Evolutionary conservation across 2,329 filamentous ascomycete genomes (phyloP), one percentile per base, ranked within the genome.

Genomic region (Aureobasidium sp.): DNA sequence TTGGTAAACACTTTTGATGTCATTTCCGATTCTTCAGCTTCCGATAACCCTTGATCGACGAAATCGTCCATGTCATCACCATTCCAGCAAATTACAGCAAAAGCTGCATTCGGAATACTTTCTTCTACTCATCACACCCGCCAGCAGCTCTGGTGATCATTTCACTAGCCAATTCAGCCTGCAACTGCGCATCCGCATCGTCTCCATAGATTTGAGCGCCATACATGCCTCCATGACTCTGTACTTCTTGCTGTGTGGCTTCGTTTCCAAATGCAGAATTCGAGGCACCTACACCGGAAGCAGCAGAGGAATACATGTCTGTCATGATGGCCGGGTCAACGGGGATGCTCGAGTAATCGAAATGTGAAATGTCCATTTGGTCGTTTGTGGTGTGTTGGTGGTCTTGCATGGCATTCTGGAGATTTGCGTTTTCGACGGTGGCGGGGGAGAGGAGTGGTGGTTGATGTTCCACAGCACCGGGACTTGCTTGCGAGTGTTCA

Each of bases 401-500:
- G 4, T 33, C 31, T 33, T 45, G 42, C 39, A 48, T 31, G 15
- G 48, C 48, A 11, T 52, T 52, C 9, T 37, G 31, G 2, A 52
- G 6, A 52, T 42, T 63, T 70, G 40, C 31, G 19, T 48, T 27
- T 62, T 29, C 22, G 47, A 19, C 17, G 6, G 53, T 22, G 12
- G 50, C 37, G n/a, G 29, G 44, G 4, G 37, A 39, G 12, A 45
- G 31, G 27, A 35, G 37, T 6, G 35, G 15, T 1, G 40, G 50
- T 31, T 24, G 24, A 2, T 35, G 33, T 7, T 33, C 44, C 27
- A 29, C 14, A 29, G 35, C 53, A 14, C 22, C 35, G 6, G 61
- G 53, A 44, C 42, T 64, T 68, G 66, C 66, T 75, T 75, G 40
- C 71, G 69, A 63, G 73, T 70, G 31, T 19, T 61, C 45, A 19